Evolutionary conservation across 257 asterid species (phyloP).

Genomic region (Salvia miltiorrhiza): DNA sequence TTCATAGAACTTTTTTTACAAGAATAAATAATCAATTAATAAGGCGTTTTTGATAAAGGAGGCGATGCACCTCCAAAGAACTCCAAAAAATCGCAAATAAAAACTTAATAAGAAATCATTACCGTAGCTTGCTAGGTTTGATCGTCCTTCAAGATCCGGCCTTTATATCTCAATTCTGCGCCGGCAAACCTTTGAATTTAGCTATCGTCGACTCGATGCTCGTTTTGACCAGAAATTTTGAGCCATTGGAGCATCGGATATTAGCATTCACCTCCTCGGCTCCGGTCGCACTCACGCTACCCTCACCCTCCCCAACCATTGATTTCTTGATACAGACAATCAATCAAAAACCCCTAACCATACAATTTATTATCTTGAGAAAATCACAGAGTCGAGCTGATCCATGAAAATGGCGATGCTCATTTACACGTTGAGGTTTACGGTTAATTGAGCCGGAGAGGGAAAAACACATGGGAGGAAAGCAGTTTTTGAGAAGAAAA

Average conservation of each 20-base stretch:
- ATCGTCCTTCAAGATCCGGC: slow-evolving; percentile 63
- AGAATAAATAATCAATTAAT: not conserved
- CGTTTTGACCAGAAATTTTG: slow-evolving; percentile 52
- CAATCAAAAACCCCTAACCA: slow-evolving; percentile 31
- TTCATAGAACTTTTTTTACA: not conserved
- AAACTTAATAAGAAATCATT: slow-evolving; percentile 11
- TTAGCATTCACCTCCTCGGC: slow-evolving; percentile 46
- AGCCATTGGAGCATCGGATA: slow-evolving; percentile 59
- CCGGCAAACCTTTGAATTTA: slow-evolving; percentile 45
- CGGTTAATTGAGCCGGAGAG: not conserved
- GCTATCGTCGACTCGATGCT: slow-evolving; percentile 45
- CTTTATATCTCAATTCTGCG: slow-evolving; percentile 52
- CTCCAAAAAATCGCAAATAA: not conserved
- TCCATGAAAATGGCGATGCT: not conserved
- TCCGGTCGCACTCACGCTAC: slow-evolving; percentile 38
- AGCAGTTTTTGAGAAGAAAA: not conserved
- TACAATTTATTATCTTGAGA: not conserved
- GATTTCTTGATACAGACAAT: slow-evolving; percentile 4
- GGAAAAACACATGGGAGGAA: not conserved
- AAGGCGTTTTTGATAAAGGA: not conserved
- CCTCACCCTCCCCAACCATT: slow-evolving; percentile 50
- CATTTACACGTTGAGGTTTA: not conserved
- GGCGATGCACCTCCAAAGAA: not conserved
- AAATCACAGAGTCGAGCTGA: slow-evolving; percentile 32
- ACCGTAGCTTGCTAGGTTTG: slow-evolving; percentile 59